phyloP scores from a whole-genome alignment of 2,329 filamentous ascomycete species.

The Verticillium zaregamsianum region DNA sequence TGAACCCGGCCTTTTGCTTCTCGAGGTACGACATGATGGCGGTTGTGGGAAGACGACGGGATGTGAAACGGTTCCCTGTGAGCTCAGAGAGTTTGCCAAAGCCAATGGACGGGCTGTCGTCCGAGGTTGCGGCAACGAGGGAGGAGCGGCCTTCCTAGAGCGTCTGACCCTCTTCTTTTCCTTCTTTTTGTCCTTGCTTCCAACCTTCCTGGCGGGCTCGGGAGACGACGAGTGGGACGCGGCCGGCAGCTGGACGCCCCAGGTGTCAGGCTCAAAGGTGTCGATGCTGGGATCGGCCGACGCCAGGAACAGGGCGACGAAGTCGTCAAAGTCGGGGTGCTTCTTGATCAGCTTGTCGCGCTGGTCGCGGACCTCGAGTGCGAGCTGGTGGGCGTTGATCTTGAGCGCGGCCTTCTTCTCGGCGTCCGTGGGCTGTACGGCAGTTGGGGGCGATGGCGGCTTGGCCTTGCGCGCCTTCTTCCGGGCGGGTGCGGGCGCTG shows the following conservation, averaged over 20 bases:
- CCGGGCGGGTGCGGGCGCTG: background rate
- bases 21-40: slow-evolving; percentile 60
- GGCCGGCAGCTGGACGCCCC: too few relatives aligned
- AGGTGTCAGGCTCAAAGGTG: too few relatives aligned
- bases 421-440: background rate
- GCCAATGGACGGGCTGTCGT: background rate
- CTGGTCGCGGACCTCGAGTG: background rate
- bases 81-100: too few relatives aligned
- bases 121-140: background rate
- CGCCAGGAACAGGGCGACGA: too few relatives aligned
- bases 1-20: slow-evolving; percentile 60
- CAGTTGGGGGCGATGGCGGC: background rate
- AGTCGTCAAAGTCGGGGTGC: too few relatives aligned
- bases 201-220: too few relatives aligned
- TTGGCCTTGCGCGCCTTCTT: background rate
- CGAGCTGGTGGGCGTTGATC: background rate
- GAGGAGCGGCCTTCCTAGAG: background rate
- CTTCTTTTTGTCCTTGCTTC: too few relatives aligned
- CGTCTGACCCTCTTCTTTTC: too few relatives aligned
- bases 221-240: too few relatives aligned
- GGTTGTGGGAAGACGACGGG: background rate
- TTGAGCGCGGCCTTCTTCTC: background rate
- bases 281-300: too few relatives aligned
- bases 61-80: background rate
- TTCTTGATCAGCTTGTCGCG: background rate